Conservation (phyloP, 2,329 filamentous ascomycete species). For the Metarhizium robertsii region DNA sequence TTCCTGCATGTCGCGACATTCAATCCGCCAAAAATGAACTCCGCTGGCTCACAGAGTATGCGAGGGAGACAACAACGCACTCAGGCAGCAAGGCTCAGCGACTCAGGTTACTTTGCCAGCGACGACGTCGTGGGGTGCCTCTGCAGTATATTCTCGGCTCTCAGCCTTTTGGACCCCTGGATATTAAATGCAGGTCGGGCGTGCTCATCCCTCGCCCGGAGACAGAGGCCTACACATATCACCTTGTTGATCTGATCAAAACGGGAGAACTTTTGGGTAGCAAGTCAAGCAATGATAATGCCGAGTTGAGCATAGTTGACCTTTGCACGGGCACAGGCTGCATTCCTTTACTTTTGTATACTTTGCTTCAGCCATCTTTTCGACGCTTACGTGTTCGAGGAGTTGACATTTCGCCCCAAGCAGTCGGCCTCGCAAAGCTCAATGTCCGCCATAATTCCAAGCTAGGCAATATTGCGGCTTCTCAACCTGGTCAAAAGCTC, state of each 20-base stretch:
- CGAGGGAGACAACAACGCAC: conserved; percentile 20
- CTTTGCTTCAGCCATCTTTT: conserved; percentile 40
- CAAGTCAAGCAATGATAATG: conserved; percentile 2
- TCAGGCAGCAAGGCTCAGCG: conserved; percentile 7
- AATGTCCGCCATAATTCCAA: conserved; percentile 50
- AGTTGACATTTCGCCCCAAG: conserved; percentile 61
- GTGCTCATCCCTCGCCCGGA: conserved; percentile 81
- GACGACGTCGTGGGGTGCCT: conserved; percentile 55
- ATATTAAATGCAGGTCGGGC: conserved; percentile 65
- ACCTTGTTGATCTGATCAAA: conserved; percentile 40
- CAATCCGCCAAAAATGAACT: conserved; percentile 59
- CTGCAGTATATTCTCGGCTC: conserved; percentile 84
- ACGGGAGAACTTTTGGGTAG: conserved; percentile 8
- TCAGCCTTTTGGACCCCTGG: conserved; percentile 78
- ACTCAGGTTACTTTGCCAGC: conserved; percentile 34
- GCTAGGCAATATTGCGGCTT: conserved; percentile 14
- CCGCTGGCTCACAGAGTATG: conserved; percentile 61
- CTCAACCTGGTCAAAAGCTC: conserved; percentile 19
- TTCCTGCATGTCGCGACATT: conserved; percentile 55
- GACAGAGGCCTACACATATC: conserved; percentile 58
- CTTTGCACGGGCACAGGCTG: conserved; percentile 88
- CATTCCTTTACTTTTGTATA: conserved; percentile 68
- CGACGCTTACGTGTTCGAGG: conserved; percentile 47
- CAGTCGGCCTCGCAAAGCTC: conserved; percentile 53
- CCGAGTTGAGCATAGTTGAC: conserved; percentile 59